Percentiles rank a stretch among this genome's conserved stretches.
These are phyloP conservation scores for Lichtheimia ramosa DNA, from an alignment of 371 early-diverging fungal species.

Conservation along the genomic window DNA sequence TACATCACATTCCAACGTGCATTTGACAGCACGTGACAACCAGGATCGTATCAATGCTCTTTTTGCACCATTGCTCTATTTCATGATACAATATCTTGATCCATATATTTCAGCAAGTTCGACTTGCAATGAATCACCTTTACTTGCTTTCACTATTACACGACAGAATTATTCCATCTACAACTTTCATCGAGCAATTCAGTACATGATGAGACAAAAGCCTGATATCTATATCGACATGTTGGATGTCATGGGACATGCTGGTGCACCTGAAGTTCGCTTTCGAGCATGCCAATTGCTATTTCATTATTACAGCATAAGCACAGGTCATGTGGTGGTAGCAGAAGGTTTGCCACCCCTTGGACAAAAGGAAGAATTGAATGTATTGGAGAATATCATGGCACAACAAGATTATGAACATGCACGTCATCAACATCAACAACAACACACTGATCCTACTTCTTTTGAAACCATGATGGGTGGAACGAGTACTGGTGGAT, in stretches of 20 bases:
- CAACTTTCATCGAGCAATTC: conserved; percentile 53
- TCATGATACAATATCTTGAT: conserved; percentile 49
- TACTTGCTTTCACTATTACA: conserved; percentile 18
- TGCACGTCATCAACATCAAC: conserved; percentile 19
- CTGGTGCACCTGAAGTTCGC: conserved; percentile 34
- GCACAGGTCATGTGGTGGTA: conserved; percentile 54
- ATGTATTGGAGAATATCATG: conserved; percentile 20
- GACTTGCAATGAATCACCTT: conserved; percentile 7
- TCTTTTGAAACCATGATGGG: conserved; percentile 22
- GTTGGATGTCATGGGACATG: conserved; percentile 49
- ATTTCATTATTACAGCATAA: conserved; percentile 40
- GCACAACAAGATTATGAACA: conserved; percentile 36
- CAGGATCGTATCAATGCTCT: conserved; percentile 27
- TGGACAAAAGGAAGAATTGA: conserved; percentile 29
- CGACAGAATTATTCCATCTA: conserved; percentile 33
- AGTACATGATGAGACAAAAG: conserved; percentile 49
- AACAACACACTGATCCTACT: conserved; percentile 13
- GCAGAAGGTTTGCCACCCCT: conserved; percentile 46
- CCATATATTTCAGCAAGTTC: conserved; percentile 29
- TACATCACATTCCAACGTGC: background rate
- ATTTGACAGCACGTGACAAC: background rate
- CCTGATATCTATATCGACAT: conserved; percentile 56
- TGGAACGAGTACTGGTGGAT: background rate
- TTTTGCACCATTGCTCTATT: conserved; percentile 41
- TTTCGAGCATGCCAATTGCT: conserved; percentile 44